phyloP scores from a whole-genome alignment of 805 yeast species.

The Candida chilensis region DNA sequence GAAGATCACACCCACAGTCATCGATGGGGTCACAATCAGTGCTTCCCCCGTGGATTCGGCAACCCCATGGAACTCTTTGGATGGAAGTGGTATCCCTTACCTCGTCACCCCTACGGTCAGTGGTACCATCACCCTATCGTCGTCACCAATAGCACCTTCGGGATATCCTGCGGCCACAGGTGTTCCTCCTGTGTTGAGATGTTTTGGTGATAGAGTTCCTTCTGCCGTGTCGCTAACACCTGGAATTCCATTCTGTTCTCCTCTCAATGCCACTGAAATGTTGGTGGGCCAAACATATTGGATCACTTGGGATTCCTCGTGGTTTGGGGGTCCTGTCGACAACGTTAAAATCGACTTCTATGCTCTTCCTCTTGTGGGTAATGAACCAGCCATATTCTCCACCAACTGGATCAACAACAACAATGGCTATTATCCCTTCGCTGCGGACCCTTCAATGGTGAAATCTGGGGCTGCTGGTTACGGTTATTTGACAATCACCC shows the following conservation, averaged over 20 bases:
- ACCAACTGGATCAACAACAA: slow-evolving; percentile 21
- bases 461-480: slow-evolving; percentile 15
- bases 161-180: slow-evolving; percentile 21
- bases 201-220: slow-evolving; percentile 33
- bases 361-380: slow-evolving; percentile 23
- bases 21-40: slow-evolving; percentile 7
- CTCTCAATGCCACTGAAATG: slow-evolving; percentile 27
- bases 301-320: slow-evolving; percentile 39
- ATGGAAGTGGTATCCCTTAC: slow-evolving; percentile 32
- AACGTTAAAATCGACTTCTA: slow-evolving; percentile 21
- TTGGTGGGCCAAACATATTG: slow-evolving; percentile 39
- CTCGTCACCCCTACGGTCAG: slow-evolving; percentile 27
- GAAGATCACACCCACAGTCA: slow-evolving; percentile 13
- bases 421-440: slow-evolving; percentile 29
- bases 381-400: slow-evolving; percentile 18
- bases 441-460: slow-evolving; percentile 15
- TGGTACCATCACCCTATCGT: slow-evolving; percentile 19
- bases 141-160: slow-evolving; percentile 30
- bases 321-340: slow-evolving; percentile 23
- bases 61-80: slow-evolving; percentile 34
- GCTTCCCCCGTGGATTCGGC: slow-evolving; percentile 28
- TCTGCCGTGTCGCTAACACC: slow-evolving; percentile 6
- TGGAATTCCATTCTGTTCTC: slow-evolving; percentile 32
- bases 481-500: slow-evolving; percentile 26
- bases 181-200: slow-evolving; percentile 34